phyloP scores from a whole-genome alignment of 176 grass and related monocot species.

The Phoenix dactylifera region DNA sequence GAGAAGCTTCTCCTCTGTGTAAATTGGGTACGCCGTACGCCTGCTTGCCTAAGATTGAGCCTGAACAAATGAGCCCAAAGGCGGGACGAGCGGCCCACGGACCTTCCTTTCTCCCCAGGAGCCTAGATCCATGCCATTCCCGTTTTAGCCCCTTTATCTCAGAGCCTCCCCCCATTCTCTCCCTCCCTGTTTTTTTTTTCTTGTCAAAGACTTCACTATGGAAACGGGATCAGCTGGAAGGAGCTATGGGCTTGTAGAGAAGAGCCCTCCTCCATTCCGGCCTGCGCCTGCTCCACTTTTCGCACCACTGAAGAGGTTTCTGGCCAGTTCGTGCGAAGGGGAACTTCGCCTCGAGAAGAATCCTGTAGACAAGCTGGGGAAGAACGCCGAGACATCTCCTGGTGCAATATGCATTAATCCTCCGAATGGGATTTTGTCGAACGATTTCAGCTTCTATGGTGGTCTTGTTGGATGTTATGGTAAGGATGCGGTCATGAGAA shows the following conservation, averaged over 20 bases:
- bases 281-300: background rate
- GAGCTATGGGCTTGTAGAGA: slow-evolving; percentile 16
- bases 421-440: slow-evolving; percentile 20
- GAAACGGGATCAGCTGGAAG: slow-evolving; percentile 12
- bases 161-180: slow-evolving; percentile 1
- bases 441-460: slow-evolving; percentile 24
- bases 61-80: no score
- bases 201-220: background rate
- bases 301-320: slow-evolving; percentile 28
- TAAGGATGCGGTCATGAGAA: background rate
- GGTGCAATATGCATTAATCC: background rate
- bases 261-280: slow-evolving; percentile 1
- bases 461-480: slow-evolving; percentile 2
- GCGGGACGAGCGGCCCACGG: no score
- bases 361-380: background rate
- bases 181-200: background rate
- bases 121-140: slow-evolving; percentile 1
- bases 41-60: no score
- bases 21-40: no score
- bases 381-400: background rate
- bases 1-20: no score
- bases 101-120: background rate
- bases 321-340: slow-evolving; percentile 7
- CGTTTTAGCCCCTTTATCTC: background rate
- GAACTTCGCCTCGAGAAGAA: background rate